Evolutionary conservation across 805 yeast genomes (phyloP), one percentile per base, ranked within the genome.

Genomic region (Cyberlindnera saturnus): DNA sequence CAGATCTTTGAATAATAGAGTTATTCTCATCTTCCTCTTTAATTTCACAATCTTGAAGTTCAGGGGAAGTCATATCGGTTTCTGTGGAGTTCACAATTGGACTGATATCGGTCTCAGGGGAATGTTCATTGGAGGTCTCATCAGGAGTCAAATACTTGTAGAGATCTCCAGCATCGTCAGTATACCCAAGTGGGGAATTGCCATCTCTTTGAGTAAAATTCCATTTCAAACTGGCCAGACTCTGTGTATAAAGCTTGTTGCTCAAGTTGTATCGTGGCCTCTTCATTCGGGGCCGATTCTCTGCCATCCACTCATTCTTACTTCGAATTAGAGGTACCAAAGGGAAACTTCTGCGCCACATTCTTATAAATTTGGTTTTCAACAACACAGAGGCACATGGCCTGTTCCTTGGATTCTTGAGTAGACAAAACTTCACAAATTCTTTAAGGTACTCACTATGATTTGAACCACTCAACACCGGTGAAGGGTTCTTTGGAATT

Each of bases 401-500:
- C 49, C 98, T 71, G 44, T 67, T 57, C 2, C 48, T 48, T 1
- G 95, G 93, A 46, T 79, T 77, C 60, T 82, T 87, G 17, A 71
- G 62, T 46, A 91, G 64, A 59, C 96, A 89, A 38, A 66, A 64
- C 29, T 69, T 65, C 28, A 84, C 78, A 63, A 91, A 86, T 43
- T 68, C 69, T 57, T 74, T 65, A 54, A 74, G 55, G 52, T 64
- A 60, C 32, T 64, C 69, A 49, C 78, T 66, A 48, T 64, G 71
- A 3, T 61, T 57, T 6, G 51, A 41, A 0, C 81, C 82, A 6
- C 59, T 65, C 32, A 77, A 70, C 16, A 56, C 51, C 0, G 96
- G 96, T 0, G 95, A 77, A 7, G 75, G 73, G 18, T 71, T 63
- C 35, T 73, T 72, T 13, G 90, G 91, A 36, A 88, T 86, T 38